These are phyloP conservation scores for Ustilaginoidea virens DNA, from an alignment of 2,329 filamentous ascomycete species.

Conservation along the genomic window DNA sequence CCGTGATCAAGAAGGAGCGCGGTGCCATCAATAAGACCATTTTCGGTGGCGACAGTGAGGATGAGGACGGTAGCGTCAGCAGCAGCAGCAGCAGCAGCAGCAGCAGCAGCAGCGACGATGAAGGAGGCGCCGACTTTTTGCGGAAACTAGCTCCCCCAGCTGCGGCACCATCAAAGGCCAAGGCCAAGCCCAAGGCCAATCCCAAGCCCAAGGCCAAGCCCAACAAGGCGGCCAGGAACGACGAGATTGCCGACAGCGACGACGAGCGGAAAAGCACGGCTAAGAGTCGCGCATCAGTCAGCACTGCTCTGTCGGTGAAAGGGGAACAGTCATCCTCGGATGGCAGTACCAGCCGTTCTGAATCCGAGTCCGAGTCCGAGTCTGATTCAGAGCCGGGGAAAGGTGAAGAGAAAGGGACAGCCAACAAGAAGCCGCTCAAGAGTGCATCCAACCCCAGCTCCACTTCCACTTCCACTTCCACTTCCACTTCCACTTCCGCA, in stretches of 20 bases:
- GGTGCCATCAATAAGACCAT: slow-evolving; percentile 11
- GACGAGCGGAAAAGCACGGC: slow-evolving; percentile 18
- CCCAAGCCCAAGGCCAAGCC: slow-evolving; percentile 5
- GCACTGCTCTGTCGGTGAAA: slow-evolving; percentile 3
- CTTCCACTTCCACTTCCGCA: slow-evolving; percentile 6
- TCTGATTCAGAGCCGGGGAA: slow-evolving; percentile 9
- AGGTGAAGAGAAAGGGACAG: slow-evolving; percentile 6
- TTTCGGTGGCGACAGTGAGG: slow-evolving; percentile 14
- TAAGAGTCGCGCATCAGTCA: slow-evolving; percentile 8
- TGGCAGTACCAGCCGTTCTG: slow-evolving; percentile 14
- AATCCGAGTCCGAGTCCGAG: slow-evolving; percentile 11
- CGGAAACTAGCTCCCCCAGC: slow-evolving; percentile 14
- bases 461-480: slow-evolving; percentile 11
- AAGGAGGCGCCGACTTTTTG: slow-evolving; percentile 17
- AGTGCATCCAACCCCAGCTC: slow-evolving; percentile 4
- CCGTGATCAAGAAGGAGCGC: slow-evolving; percentile 16
- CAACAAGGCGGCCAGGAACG: slow-evolving; percentile 16
- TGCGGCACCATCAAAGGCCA: slow-evolving; percentile 5
- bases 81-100: slow-evolving; percentile 20
- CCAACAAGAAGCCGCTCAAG: slow-evolving; percentile 3
- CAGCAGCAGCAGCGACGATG: slow-evolving; percentile 18
- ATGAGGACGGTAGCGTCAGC: slow-evolving; percentile 15
- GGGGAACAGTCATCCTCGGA: slow-evolving; percentile 9
- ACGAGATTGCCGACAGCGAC: slow-evolving; percentile 28
- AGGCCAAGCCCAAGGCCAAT: too few relatives aligned